Evolutionary conservation across 2,329 filamentous ascomycete species (phyloP).

Genomic region (Hymenotorrendiella dingleyae): DNA sequence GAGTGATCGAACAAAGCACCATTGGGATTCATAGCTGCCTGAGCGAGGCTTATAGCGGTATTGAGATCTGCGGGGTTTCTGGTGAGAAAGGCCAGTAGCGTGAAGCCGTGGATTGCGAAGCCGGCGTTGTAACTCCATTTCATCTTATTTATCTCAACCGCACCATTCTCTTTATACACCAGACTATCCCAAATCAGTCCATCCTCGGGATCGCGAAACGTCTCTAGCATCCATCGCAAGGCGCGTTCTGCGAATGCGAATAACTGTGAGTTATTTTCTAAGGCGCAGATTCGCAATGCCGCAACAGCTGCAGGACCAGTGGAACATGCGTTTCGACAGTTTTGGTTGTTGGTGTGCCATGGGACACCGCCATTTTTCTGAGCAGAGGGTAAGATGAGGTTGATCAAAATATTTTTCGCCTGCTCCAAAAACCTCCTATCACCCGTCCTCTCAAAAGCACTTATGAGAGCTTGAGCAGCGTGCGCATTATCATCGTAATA

Average conservation of each 20-base stretch:
- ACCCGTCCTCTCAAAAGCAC: constrained; percentile 10
- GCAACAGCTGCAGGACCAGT: constrained; percentile 17
- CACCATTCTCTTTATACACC: constrained; percentile 10
- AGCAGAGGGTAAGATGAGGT: constrained; percentile 15
- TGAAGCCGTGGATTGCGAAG: constrained; percentile 18
- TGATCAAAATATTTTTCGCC: constrained; percentile 11
- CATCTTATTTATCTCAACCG: constrained; percentile 13
- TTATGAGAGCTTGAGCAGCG: constrained; percentile 16
- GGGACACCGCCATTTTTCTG: constrained; percentile 15
- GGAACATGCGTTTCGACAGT: constrained; percentile 14
- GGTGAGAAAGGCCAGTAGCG: constrained; percentile 10
- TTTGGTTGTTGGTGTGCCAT: constrained; percentile 17
- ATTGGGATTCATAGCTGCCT: constrained; percentile 13
- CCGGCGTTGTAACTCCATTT: constrained; percentile 22
- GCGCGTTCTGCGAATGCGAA: constrained; percentile 11
- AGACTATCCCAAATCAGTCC: constrained; percentile 19
- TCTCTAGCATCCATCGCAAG: constrained; percentile 8
- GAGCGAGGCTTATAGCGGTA: constrained; percentile 12
- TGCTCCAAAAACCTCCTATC: constrained; percentile 10
- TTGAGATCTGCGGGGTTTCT: constrained; percentile 7
- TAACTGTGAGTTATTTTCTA: constrained; percentile 6
- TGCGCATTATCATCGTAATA: constrained; percentile 22
- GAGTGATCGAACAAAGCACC: constrained; percentile 13
- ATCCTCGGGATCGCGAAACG: constrained; percentile 15
- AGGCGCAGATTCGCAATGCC: constrained; percentile 14